A percentile compares a stretch with the other conserved stretches of the same genome.
Conservation (phyloP, 176 grass and related monocot species). For the Phyllostachys edulis region DNA sequence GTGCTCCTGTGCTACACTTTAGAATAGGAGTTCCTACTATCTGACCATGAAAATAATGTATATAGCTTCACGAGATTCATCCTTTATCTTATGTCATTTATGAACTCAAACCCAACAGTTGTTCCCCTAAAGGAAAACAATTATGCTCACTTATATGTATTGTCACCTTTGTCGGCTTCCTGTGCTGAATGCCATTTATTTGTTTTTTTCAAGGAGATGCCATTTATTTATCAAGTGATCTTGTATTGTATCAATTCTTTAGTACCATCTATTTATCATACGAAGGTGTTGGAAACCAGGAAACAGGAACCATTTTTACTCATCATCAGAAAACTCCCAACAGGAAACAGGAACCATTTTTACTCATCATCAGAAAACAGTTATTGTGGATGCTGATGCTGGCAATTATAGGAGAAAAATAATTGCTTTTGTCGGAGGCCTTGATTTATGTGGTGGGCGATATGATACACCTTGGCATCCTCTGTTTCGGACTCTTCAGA, state of each 20-base stretch:
- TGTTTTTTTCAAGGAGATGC: background rate
- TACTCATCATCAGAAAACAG: constrained; percentile 99
- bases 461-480: constrained; percentile 86
- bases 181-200: background rate
- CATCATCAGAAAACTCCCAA: constrained; percentile 99
- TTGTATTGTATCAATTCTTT: constrained; percentile 15
- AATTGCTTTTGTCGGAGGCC: constrained; percentile 92
- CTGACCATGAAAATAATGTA: background rate
- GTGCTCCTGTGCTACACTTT: background rate
- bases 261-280: constrained; percentile 29
- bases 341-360: too few species aligned
- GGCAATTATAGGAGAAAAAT: constrained; percentile 82
- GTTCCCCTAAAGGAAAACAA: background rate
- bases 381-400: constrained; percentile 86
- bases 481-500: constrained; percentile 77
- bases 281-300: constrained; percentile 44
- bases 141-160: background rate
- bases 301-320: constrained; percentile 94
- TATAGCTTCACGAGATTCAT: background rate
- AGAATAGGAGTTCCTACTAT: background rate
- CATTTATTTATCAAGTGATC: background rate
- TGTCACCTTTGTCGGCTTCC: background rate
- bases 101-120: background rate
- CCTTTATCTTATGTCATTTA: background rate
- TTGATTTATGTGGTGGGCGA: constrained; percentile 92